These are phyloP conservation scores for Saccharum hybrid DNA, from an alignment of 202 grass and related monocot genomes.

Conservation along the genomic window DNA sequence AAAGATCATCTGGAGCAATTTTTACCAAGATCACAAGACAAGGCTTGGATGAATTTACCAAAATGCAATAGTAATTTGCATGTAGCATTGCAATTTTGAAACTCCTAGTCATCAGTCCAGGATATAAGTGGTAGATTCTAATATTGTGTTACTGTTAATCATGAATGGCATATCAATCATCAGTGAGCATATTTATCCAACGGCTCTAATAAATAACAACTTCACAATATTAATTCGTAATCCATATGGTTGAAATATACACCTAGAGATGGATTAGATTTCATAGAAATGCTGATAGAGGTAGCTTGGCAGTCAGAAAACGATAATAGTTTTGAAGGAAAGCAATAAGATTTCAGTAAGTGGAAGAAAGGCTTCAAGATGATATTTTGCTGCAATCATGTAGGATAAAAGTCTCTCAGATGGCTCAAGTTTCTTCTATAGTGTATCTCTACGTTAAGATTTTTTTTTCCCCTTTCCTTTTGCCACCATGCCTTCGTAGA, in stretches of 20 bases:
- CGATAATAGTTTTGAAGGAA: neutral
- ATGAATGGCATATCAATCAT: neutral
- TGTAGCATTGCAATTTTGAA: neutral
- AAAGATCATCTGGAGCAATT: neutral
- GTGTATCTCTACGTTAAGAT: neutral
- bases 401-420: neutral
- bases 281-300: neutral
- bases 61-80: constrained; percentile 7
- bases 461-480: neutral
- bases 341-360: neutral
- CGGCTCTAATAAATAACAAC: neutral
- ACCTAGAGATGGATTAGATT: neutral
- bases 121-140: neutral
- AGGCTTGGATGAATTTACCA: neutral
- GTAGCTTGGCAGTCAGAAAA: neutral
- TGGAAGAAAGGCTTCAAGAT: neutral
- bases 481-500: no score
- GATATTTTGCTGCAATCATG: neutral
- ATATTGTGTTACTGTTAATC: neutral
- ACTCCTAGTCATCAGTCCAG: neutral
- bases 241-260: neutral
- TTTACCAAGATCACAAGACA: neutral
- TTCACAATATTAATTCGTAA: neutral
- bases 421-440: neutral
- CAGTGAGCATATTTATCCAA: neutral